Evolutionary conservation across 176 grass and related monocot species (phyloP), one percentile per base, ranked within the genome.

Genomic region (Juncus effusus): DNA sequence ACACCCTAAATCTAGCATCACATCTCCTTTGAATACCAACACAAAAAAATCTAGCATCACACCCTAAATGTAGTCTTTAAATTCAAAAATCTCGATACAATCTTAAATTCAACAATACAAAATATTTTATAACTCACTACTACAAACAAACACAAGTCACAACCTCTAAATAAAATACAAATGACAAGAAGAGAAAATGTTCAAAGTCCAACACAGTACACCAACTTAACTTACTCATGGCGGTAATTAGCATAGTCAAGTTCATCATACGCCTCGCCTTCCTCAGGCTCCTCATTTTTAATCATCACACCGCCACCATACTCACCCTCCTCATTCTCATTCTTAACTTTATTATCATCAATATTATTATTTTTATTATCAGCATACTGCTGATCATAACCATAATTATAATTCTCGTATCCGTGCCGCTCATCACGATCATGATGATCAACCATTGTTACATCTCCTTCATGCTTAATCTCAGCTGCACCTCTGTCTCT

Each of bases 211-310:
- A 47, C 44, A 47, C 0, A 47, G 44, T 47, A 47, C 19, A 28
- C 44, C 44, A 47, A 47, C 44, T 6, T 6, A 5, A 47, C 9
- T 47, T 38, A 58, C 41, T 74, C 75, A 64, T 36, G 70, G n/a
- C 14, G 67, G 61, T 79, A 65, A 74, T 75, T 54, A 62, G 54
- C 72, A 72, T 91, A 77, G 39, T 84, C 88, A 38, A 68, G 77
- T 69, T 91, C 93, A 54, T 80, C 64, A 1, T 63, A 85, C 37
- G 93, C 78, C 51, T 95, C 83, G 3, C 90, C 86, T 65, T 82
- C 72, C 63, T 90, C 86, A 0, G 81, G 93, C 40, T 79, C 79
- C 60, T 84, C 81, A 72, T 42, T 53, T 6, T 47, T 5, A 47
- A 5, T 47, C 44, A 9, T 47, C 44, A 47, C 6, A 47, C n/a